A percentile compares a stretch with the other conserved stretches of the same genome.
These are phyloP conservation scores for Coprinellus micaceus DNA, from an alignment of 768 basidiomycete species.

Conservation along the genomic window DNA sequence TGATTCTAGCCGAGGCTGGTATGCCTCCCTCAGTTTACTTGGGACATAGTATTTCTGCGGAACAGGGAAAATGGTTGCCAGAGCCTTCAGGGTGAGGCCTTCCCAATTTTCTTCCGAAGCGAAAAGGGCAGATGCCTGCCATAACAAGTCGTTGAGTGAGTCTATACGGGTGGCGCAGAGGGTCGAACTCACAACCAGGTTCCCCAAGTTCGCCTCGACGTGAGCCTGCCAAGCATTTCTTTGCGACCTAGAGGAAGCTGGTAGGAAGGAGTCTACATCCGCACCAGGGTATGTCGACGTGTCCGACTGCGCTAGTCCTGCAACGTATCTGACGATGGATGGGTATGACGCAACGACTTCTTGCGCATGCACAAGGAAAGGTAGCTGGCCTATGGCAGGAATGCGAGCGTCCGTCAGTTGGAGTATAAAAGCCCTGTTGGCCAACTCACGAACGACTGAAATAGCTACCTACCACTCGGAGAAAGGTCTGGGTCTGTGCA, in stretches of 20 bases:
- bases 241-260: constrained; percentile 46
- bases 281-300: constrained; percentile 25
- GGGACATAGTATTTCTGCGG: constrained; percentile 78
- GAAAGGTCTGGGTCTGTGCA: constrained; percentile 69
- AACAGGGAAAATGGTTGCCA: constrained; percentile 55
- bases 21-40: constrained; percentile 51
- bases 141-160: constrained; percentile 2
- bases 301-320: constrained; percentile 40
- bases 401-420: constrained; percentile 9
- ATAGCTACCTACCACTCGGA: constrained; percentile 58
- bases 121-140: constrained; percentile 62
- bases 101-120: constrained; percentile 61
- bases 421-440: not conserved
- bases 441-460: not conserved
- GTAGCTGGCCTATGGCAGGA: constrained; percentile 67
- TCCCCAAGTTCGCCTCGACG: constrained; percentile 61
- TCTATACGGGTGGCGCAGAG: not conserved
- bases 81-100: constrained; percentile 47
- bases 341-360: constrained; percentile 47
- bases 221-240: constrained; percentile 63
- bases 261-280: constrained; percentile 50
- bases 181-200: constrained; percentile 57
- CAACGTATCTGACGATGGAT: constrained; percentile 64
- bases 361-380: constrained; percentile 61
- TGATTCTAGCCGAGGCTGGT: constrained; percentile 56